Conservation (phyloP, 1,284 basidiomycete species). For the Peniophora sp. region DNA sequence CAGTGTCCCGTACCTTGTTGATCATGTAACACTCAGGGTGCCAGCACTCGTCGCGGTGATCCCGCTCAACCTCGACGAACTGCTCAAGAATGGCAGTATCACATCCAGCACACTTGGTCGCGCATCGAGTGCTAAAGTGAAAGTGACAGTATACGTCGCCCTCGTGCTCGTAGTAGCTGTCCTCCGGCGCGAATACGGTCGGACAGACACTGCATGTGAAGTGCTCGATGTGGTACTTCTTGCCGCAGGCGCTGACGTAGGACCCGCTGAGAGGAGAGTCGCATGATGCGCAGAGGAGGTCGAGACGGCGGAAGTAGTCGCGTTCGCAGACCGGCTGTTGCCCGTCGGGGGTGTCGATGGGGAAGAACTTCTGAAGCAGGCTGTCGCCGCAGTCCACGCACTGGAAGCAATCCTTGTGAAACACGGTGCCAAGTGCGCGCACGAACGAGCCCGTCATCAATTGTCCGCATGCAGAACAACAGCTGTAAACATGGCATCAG, state of each 20-base stretch:
- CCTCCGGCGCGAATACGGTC: conserved; percentile 94
- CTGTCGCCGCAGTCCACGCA: conserved; percentile 96
- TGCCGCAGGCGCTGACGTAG: conserved; percentile 98
- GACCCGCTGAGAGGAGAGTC: conserved; percentile 90
- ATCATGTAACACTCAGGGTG: conserved; percentile 99
- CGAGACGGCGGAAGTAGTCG: conserved; percentile 94
- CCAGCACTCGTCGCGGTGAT: conserved; percentile 98
- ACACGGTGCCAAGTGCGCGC: conserved; percentile 89
- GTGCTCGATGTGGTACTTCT: conserved; percentile 99
- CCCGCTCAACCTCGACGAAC: conserved; percentile 98
- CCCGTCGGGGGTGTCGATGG: conserved; percentile 82
- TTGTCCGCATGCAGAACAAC: conserved; percentile 70
- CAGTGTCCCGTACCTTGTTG: conserved; percentile 74
- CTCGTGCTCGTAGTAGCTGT: conserved; percentile 98
- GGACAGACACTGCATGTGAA: conserved; percentile 98
- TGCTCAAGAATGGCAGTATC: conserved; percentile 98
- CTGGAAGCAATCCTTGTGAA: conserved; percentile 94
- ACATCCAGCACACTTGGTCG: conserved; percentile 97
- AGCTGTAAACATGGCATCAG: conserved; percentile 28
- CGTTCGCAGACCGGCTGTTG: conserved; percentile 95
- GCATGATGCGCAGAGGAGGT: conserved; percentile 96
- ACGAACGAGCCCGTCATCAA: conserved; percentile 93
- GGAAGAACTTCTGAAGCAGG: conserved; percentile 98
- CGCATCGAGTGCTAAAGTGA: conserved; percentile 97
- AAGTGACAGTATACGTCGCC: conserved; percentile 95